phyloP scores from a whole-genome alignment of 805 yeast genomes.

The Candida pseudofarinosa region DNA sequence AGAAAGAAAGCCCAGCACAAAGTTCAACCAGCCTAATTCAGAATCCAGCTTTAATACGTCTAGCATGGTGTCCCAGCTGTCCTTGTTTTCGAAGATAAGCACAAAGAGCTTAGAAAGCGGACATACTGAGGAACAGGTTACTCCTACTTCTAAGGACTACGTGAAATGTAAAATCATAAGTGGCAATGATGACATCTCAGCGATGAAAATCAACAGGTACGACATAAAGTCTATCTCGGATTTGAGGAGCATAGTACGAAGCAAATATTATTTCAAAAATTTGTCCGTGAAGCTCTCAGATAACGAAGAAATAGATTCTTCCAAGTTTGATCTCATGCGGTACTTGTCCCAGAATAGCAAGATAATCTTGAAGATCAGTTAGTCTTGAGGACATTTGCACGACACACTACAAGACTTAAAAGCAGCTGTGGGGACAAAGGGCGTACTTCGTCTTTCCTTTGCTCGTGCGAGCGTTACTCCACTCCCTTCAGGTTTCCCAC shows the following conservation, averaged over 20 bases:
- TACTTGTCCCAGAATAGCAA: constrained; percentile 16
- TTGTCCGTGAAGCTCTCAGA: constrained; percentile 19
- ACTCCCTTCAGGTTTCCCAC: too few relatives aligned
- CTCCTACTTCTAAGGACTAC: constrained; percentile 1
- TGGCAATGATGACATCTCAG: constrained; percentile 22
- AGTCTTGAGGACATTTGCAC: neutral
- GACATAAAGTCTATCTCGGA: constrained; percentile 17
- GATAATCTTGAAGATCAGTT: constrained; percentile 14
- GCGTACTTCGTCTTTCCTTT: too few relatives aligned
- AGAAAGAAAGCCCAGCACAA: neutral
- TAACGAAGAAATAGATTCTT: constrained; percentile 25
- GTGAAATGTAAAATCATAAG: constrained; percentile 28
- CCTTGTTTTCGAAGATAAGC: neutral
- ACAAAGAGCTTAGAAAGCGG: neutral
- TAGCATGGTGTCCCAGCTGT: constrained; percentile 1
- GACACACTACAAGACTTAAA: too few relatives aligned
- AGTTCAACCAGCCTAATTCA: neutral
- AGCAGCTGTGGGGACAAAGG: too few relatives aligned
- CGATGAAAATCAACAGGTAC: constrained; percentile 20
- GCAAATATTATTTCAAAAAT: constrained; percentile 21
- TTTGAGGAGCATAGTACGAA: constrained; percentile 23
- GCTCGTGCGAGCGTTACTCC: too few relatives aligned
- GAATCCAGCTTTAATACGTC: neutral
- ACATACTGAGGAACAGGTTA: neutral
- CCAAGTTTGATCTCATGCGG: constrained; percentile 17